Percentiles rank a stretch among this genome's conserved stretches.
These are phyloP conservation scores for Paecilomyces sp. DNA, from an alignment of 2,329 filamentous ascomycete species.

Conservation along the genomic window DNA sequence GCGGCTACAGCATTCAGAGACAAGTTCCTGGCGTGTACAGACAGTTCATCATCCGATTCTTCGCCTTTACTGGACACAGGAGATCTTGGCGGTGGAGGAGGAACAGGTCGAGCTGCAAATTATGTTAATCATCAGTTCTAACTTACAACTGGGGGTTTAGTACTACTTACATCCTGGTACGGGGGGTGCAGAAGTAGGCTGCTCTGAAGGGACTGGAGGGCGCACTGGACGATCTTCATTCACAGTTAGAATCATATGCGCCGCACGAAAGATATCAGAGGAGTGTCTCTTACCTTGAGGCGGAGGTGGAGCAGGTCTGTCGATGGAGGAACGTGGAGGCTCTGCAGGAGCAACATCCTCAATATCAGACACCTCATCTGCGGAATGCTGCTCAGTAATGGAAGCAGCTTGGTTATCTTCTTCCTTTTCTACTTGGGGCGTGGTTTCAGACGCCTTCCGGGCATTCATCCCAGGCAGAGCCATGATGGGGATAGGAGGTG, in stretches of 20 bases:
- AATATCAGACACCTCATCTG: constrained; percentile 47
- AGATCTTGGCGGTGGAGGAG: constrained; percentile 46
- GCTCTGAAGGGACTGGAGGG: constrained; percentile 26
- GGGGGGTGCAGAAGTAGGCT: constrained; percentile 27
- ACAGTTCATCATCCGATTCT: constrained; percentile 83
- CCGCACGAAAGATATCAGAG: background rate
- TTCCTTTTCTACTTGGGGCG: constrained; percentile 43
- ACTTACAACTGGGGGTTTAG: background rate
- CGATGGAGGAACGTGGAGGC: constrained; percentile 26
- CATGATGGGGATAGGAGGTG: constrained; percentile 48
- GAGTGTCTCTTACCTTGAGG: constrained; percentile 45
- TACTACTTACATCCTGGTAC: constrained; percentile 50
- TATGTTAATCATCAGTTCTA: constrained; percentile 15
- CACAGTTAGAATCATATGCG: constrained; percentile 1
- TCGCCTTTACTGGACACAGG: constrained; percentile 67
- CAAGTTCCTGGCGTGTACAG: constrained; percentile 42
- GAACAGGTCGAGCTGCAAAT: constrained; percentile 55
- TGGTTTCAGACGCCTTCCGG: constrained; percentile 43
- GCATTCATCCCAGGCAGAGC: constrained; percentile 63
- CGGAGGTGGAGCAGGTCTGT: constrained; percentile 38
- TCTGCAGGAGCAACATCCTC: constrained; percentile 41
- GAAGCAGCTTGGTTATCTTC: constrained; percentile 37
- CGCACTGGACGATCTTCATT: constrained; percentile 37
- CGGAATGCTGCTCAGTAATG: constrained; percentile 33
- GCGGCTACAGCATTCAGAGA: constrained; percentile 37